Base-by-base conservation (phyloP, 2,329 filamentous ascomycete species). In the Phoma sp. region DNA sequence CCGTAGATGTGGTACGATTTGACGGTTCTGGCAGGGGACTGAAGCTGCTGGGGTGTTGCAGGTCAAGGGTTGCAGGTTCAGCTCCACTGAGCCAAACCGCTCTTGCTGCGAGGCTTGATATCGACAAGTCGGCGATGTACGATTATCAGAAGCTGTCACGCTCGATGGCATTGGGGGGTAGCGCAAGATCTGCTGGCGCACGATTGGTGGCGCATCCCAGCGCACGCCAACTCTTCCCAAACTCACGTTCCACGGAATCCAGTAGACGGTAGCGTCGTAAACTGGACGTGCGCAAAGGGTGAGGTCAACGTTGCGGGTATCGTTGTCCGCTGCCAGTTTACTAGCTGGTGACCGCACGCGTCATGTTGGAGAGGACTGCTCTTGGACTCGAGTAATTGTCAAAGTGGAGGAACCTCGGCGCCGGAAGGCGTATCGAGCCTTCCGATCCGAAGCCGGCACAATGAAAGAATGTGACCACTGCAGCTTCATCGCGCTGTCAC, bases 181-280 rank as follows among this genome's bases (percentile, higher is more conserved):
- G 37, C 39, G 55, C 50, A 36, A 37, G 32, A 48, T 46, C 33
- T 46, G 49, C 49, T 37, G 49, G 48, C 42, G 49, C 46, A 48
- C 52, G 56, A 53, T 56, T 56, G 33, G 30, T 48, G 43, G 48
- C 34, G 46, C 57, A 49, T 39, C 55, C 48, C 49, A 48, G 56
- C 39, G 56, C 54, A 59, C 43, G 46, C 59, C 46, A 49, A 45
- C 26, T 48, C 30, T 50, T 36, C 60, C 58, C 51, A 60, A 49
- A 59, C 55, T 53, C 53, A 59, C 55, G 53, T 58, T 56, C 38
- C 62, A 59, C 60, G 34, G 25, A 39, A 21, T 25, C 32, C 33
- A 30, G 30, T 32, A 17, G 30, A 17, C 34, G 12, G 39, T 49
- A 54, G 51, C 45, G 39, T 32, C 15, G 38, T 38, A 20, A 33